Base-by-base conservation (phyloP, 2,329 filamentous ascomycete species). In the Sporothrix pallida region DNA sequence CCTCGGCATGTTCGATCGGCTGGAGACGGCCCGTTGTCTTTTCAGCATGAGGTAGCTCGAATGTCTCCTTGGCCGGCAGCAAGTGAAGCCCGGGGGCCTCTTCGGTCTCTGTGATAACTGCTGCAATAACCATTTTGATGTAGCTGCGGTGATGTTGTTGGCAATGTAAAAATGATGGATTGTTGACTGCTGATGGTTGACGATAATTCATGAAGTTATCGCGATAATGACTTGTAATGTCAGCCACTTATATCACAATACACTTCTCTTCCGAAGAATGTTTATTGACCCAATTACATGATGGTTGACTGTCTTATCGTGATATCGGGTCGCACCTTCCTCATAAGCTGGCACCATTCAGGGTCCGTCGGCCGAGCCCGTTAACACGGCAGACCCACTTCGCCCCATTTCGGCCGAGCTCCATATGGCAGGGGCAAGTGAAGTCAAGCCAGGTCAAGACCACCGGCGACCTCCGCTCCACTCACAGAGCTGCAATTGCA, bases 21-120 rank as follows among this genome's bases (percentile, higher is more conserved):
- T 78, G 75, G 7, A 80, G 52, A 26, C 76, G 76, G 4, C 77
- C 77, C 1, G 73, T 73, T 4, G 73, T 78, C 73, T 52, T 77
- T 62, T 78, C 78, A 52, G 78, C 79, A 72, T 77, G 78, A 13
- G 75, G 79, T 68, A 79, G 78, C 1, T 69, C 75, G 69, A 79
- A 77, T 8, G 72, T 50, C 15, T 75, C 68, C 56, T 76, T 75
- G 62, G 71, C 70, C 12, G 76, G 67, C 50, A 75, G 46, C 13
- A 78, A 70, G 54, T 71, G 73, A 4, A 78, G 62, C 58, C 70
- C 74, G 52, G 74, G 74, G 17, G 63, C 20, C n/a, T 76, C 77
- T 72, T 76, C 78, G 8, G 74, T 78, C 74, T 77, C 78, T 31
- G 73, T 73, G 67, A 76, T 73, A n/a, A 77, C 75, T 3, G 77